phyloP scores from a whole-genome alignment of 768 basidiomycete genomes.

The Trametes villosa region DNA sequence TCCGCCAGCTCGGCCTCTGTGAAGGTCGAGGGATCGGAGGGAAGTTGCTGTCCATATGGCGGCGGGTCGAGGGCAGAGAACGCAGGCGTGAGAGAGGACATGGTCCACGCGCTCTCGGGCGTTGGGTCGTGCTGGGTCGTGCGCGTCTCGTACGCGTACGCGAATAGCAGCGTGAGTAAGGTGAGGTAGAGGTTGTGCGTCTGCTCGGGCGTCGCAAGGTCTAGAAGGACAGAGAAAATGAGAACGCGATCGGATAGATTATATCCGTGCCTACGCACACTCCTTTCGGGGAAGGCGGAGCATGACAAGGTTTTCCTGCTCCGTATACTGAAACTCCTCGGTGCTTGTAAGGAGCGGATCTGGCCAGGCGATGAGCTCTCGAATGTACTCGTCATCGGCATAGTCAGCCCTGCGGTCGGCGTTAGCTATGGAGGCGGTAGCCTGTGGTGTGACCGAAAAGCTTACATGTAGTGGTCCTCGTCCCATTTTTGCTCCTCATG shows the following conservation, averaged over 20 bases:
- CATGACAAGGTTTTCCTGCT: slow-evolving; percentile 72
- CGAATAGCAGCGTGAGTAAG: slow-evolving; percentile 71
- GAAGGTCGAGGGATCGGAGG: slow-evolving; percentile 28
- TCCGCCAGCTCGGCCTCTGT: slow-evolving; percentile 51
- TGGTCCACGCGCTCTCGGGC: slow-evolving; percentile 88
- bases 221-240: slow-evolving; percentile 40
- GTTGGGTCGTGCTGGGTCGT: slow-evolving; percentile 82
- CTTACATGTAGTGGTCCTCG: slow-evolving; percentile 83
- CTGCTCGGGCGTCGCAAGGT: slow-evolving; percentile 60
- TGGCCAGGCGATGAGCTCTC: slow-evolving; percentile 68
- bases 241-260: neutral
- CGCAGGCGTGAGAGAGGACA: slow-evolving; percentile 69
- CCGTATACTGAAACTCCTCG: slow-evolving; percentile 58
- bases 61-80: slow-evolving; percentile 85
- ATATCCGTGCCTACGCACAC: slow-evolving; percentile 42
- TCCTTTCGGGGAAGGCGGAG: slow-evolving; percentile 57
- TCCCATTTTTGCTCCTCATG: slow-evolving; percentile 84
- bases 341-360: slow-evolving; percentile 51
- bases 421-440: neutral
- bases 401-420: slow-evolving; percentile 69
- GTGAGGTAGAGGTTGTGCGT: slow-evolving; percentile 69
- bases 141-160: slow-evolving; percentile 81
- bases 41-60: slow-evolving; percentile 39
- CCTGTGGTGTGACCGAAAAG: neutral
- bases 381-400: slow-evolving; percentile 75